Base-by-base conservation (phyloP, 352 stramenopile genomes). In the Globisporangium nodosum region DNA sequence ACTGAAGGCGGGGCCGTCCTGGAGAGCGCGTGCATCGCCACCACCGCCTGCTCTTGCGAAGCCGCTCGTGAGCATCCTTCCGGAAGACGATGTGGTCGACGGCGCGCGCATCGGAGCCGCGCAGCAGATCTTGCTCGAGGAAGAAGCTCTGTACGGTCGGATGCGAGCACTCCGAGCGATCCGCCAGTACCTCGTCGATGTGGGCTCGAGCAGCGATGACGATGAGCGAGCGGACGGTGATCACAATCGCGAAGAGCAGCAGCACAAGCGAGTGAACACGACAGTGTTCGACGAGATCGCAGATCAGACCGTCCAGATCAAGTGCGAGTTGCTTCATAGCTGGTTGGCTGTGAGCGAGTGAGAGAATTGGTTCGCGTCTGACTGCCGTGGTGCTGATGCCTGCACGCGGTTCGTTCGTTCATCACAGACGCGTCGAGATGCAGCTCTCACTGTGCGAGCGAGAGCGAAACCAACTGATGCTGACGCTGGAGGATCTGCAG, bases 121-220 rank as follows among this genome's bases (percentile, higher is more conserved):
- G 6, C 66, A 71, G 27, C 18, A 39, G 0, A 46, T 74, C 33
- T 42, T 88, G 33, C 52, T 75, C 2, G 65, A 85, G 30, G 78
- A 88, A 66, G 76, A 89, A 40, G 70, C 66, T 31, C 58, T 86
- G 12, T 65, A 79, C 20, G 78, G 78, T 33, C 63, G 62, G 37
- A 15, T 54, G 31, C 55, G 42, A 33, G 58, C 60, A 18, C 18
- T 73, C 11, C 63, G 60, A 49, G 46, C 35, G 54, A 52, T 56
- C 48, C 50, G 45, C 3, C 52, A 61, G n/a, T 65, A 65, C 54
- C 47, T 64, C 15, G 50, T 57, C 3, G 33, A 55, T 13, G 46
- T 20, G 13, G 20, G 3, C 21, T 3, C 13, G 0, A 24, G 12
- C 21, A 33, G 30, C 40, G 39, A 40, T 20, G 39, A 40, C 31